phyloP scores from a whole-genome alignment of 2,329 filamentous ascomycete genomes.

The Elsinoe necatrix region DNA sequence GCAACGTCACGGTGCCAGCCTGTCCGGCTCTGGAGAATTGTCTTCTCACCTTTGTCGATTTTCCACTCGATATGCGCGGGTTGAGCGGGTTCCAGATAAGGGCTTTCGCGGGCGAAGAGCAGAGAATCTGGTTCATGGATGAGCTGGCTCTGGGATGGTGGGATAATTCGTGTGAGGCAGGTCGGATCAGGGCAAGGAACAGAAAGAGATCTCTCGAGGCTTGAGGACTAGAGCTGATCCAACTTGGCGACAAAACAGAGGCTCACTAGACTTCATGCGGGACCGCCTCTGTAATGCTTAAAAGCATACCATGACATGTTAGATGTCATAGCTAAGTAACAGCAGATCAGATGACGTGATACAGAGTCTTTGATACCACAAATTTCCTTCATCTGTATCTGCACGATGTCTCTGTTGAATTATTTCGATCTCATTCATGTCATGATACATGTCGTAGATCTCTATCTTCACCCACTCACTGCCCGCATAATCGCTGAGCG shows the following conservation, averaged over 20 bases:
- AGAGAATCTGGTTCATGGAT: conserved; percentile 41
- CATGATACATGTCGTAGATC: conserved; percentile 10
- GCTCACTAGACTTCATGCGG: too few relatives aligned
- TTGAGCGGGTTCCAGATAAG: conserved; percentile 43
- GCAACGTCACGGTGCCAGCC: conserved; percentile 34
- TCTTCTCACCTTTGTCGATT: conserved; percentile 35
- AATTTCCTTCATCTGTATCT: not conserved
- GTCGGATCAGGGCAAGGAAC: conserved; percentile 68
- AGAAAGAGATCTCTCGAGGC: conserved; percentile 8
- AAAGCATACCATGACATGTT: not conserved
- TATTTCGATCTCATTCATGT: conserved; percentile 9
- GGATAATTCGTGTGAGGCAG: conserved; percentile 43
- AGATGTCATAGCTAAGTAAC: not conserved
- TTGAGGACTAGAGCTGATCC: not conserved
- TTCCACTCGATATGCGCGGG: conserved; percentile 34
- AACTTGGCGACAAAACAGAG: too few relatives aligned
- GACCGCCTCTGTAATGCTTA: not conserved
- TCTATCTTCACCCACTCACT: not conserved
- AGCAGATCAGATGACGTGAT: not conserved
- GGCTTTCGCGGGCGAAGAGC: conserved; percentile 32
- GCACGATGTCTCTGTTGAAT: not conserved
- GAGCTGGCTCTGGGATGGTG: conserved; percentile 42
- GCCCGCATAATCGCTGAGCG: not conserved
- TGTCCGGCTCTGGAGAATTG: conserved; percentile 37
- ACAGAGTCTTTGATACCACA: not conserved